Conservation (phyloP, 2,329 filamentous ascomycete species). For the Phoma herbarum region DNA sequence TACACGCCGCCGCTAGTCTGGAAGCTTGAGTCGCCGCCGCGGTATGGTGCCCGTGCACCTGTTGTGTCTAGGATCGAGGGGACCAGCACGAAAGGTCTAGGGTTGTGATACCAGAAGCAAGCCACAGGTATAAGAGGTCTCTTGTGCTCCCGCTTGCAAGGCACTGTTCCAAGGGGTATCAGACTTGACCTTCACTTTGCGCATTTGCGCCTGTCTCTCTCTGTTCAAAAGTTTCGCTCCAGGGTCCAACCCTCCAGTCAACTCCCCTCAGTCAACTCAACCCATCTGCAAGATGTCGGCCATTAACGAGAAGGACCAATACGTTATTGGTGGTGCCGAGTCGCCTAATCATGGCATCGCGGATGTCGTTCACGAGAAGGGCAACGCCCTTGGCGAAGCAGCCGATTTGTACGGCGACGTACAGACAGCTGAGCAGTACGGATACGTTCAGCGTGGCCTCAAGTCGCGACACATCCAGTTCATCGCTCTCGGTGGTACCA, state of each 20-base stretch:
- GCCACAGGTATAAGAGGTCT: slow-evolving; percentile 38
- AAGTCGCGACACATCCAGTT: slow-evolving; percentile 67
- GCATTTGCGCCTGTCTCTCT: slow-evolving; percentile 27
- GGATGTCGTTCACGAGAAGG: slow-evolving; percentile 38
- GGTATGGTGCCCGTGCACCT: slow-evolving; percentile 24
- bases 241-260: slow-evolving; percentile 15
- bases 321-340: slow-evolving; percentile 26
- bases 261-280: slow-evolving; percentile 1
- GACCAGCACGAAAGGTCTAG: slow-evolving; percentile 19
- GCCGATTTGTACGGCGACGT: slow-evolving; percentile 63
- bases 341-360: slow-evolving; percentile 35
- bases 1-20: slow-evolving; percentile 30
- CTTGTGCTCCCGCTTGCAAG: slow-evolving; percentile 29
- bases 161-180: slow-evolving; percentile 23
- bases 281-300: slow-evolving; percentile 33
- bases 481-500: slow-evolving; percentile 68
- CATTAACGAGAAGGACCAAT: slow-evolving; percentile 41
- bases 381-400: slow-evolving; percentile 55
- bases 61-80: slow-evolving; percentile 26
- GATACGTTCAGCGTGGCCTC: slow-evolving; percentile 61
- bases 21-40: slow-evolving; percentile 21
- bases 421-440: slow-evolving; percentile 60
- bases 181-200: slow-evolving; percentile 29
- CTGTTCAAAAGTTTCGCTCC: slow-evolving; percentile 9
- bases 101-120: slow-evolving; percentile 26